Percentiles rank a stretch among this genome's conserved stretches.
Conservation (phyloP, 2,329 filamentous ascomycete species). For the Ophiocordyceps sinensis region DNA sequence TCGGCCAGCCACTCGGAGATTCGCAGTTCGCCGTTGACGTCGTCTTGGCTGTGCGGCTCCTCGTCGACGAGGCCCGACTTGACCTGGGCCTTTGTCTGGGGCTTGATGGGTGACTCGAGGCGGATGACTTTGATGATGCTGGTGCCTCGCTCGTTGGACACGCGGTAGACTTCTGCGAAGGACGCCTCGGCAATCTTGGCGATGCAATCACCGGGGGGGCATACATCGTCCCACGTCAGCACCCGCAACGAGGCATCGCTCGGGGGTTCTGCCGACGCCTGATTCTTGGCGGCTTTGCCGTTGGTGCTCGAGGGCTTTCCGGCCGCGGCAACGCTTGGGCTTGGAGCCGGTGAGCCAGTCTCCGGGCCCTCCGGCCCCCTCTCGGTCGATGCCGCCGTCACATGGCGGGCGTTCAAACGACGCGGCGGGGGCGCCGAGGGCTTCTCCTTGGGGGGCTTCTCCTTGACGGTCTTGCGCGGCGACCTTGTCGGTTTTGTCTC, state of each 20-base stretch:
- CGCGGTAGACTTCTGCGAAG: slow-evolving; percentile 50
- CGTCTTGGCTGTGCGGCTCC: slow-evolving; percentile 38
- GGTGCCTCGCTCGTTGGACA: slow-evolving; percentile 42
- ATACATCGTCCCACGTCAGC: slow-evolving; percentile 43
- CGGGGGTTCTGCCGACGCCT: slow-evolving; percentile 4
- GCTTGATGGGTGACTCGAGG: slow-evolving; percentile 40
- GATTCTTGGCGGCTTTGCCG: background rate
- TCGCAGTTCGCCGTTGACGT: slow-evolving; percentile 42
- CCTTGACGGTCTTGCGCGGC: slow-evolving; percentile 3
- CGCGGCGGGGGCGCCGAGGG: too few relatives aligned
- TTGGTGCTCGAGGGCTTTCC: background rate
- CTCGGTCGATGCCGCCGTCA: background rate
- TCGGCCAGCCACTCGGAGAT: slow-evolving; percentile 52
- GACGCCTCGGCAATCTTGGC: slow-evolving; percentile 54
- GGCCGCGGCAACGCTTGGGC: background rate
- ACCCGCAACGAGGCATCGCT: slow-evolving; percentile 20
- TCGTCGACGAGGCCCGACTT: slow-evolving; percentile 42
- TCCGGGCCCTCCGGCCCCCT: slow-evolving; percentile 1
- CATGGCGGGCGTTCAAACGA: background rate
- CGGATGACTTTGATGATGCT: slow-evolving; percentile 53
- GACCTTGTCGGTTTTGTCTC: slow-evolving; percentile 4
- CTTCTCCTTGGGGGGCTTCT: background rate
- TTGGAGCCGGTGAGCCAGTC: background rate
- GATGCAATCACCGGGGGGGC: slow-evolving; percentile 35
- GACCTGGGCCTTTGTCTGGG: slow-evolving; percentile 42